A percentile compares a stretch with the other conserved stretches of the same genome.
Evolutionary conservation across 2,329 filamentous ascomycete genomes (phyloP).

Genomic region (Colletotrichum cordylinicola): DNA sequence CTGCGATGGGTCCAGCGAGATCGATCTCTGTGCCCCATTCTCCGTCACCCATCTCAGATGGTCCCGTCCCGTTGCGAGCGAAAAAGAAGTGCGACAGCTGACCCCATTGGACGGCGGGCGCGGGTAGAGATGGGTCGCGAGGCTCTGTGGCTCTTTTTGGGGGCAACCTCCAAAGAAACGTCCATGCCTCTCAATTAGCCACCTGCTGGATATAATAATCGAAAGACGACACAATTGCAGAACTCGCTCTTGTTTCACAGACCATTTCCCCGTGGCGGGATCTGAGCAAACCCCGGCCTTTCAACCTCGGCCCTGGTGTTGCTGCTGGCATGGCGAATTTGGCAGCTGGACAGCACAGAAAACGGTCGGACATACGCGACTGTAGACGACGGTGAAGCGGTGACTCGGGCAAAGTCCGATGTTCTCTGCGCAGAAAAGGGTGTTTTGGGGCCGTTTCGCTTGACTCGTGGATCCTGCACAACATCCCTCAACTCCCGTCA

Average conservation of each 20-base stretch:
- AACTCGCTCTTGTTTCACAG: background rate
- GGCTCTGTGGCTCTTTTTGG: conserved; percentile 13
- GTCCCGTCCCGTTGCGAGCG: conserved; percentile 12
- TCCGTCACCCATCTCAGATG: conserved; percentile 19
- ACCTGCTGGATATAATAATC: background rate
- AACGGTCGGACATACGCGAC: conserved; percentile 1
- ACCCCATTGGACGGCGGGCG: conserved; percentile 10
- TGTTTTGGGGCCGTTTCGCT: conserved; percentile 30
- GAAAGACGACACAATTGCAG: background rate
- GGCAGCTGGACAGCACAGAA: background rate
- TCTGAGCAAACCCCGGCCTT: background rate
- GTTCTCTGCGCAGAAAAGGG: background rate
- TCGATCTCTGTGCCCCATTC: conserved; percentile 22
- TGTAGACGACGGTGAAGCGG: conserved; percentile 2
- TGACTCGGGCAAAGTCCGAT: conserved; percentile 21
- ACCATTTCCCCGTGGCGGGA: background rate
- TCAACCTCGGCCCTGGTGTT: background rate
- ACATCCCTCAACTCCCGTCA: conserved; percentile 27
- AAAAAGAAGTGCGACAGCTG: background rate
- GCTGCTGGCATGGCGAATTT: background rate
- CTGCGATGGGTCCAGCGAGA: conserved; percentile 17
- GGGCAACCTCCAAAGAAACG: conserved; percentile 6
- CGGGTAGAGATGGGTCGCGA: conserved; percentile 22
- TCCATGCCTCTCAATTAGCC: background rate
- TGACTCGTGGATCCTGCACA: conserved; percentile 42